Conservation (phyloP, 2,329 filamentous ascomycete genomes). For the Amylocarpus encephaloides region DNA sequence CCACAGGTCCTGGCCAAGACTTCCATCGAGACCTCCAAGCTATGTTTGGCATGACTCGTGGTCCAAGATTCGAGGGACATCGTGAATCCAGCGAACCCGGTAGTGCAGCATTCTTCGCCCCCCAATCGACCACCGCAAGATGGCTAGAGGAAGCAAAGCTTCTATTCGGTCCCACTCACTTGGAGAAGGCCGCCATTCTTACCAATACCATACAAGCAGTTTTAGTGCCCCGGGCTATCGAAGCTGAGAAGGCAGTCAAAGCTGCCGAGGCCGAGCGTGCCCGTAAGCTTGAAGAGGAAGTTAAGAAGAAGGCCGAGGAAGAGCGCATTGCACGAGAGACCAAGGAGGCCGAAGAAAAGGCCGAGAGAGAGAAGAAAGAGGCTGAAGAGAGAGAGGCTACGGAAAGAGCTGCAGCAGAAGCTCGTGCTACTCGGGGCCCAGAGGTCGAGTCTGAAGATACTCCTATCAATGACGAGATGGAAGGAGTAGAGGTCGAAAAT, state of each 20-base stretch:
- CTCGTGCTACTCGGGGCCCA: slow-evolving; percentile 43
- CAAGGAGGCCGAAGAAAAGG: slow-evolving; percentile 64
- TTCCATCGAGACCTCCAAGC: slow-evolving; percentile 45
- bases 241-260: slow-evolving; percentile 68
- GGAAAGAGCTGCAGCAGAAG: slow-evolving; percentile 47
- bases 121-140: slow-evolving; percentile 64
- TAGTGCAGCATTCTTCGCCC: slow-evolving; percentile 47
- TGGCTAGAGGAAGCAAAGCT: slow-evolving; percentile 90
- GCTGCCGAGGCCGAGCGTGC: slow-evolving; percentile 50
- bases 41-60: slow-evolving; percentile 32
- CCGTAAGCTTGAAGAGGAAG: slow-evolving; percentile 52
- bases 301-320: slow-evolving; percentile 56
- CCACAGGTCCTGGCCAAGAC: slow-evolving; percentile 41
- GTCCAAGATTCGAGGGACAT: slow-evolving; percentile 22
- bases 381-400: slow-evolving; percentile 62
- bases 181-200: slow-evolving; percentile 65
- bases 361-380: slow-evolving; percentile 60
- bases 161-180: slow-evolving; percentile 63
- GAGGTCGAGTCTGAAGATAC: slow-evolving; percentile 35
- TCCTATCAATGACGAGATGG: slow-evolving; percentile 47
- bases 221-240: slow-evolving; percentile 77
- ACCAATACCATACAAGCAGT: slow-evolving; percentile 62
- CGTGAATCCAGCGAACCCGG: slow-evolving; percentile 28
- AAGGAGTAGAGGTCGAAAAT: slow-evolving; percentile 60
- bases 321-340: slow-evolving; percentile 60